A percentile compares a stretch with the other conserved stretches of the same genome.
Conservation (phyloP, 768 basidiomycete species). For the Rhizopogon vinicolor region DNA sequence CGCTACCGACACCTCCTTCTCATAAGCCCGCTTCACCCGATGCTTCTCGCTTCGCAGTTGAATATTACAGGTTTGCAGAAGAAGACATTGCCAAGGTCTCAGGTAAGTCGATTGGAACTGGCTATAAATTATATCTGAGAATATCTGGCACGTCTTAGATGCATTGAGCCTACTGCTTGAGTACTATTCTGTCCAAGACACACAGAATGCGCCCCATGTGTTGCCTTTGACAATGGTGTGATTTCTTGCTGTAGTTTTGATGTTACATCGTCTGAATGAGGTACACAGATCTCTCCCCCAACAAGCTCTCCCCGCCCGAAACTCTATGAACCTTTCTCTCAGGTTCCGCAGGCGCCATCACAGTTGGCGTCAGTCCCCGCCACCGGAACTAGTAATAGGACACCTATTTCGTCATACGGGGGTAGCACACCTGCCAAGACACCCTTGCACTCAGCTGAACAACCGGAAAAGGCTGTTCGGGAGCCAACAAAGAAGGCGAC, state of each 20-base stretch:
- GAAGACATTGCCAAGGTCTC: constrained; percentile 53
- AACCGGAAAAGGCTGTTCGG: not conserved
- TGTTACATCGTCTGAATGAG: constrained; percentile 5
- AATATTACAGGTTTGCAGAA: constrained; percentile 61
- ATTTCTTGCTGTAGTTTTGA: constrained; percentile 8
- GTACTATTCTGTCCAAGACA: constrained; percentile 66
- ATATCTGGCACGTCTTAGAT: constrained; percentile 36
- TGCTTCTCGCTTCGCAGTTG: constrained; percentile 60
- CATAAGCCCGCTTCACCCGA: constrained; percentile 72
- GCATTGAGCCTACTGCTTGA: constrained; percentile 63
- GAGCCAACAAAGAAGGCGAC: constrained; percentile 14
- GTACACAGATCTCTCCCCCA: constrained; percentile 46
- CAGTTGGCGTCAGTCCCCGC: constrained; percentile 12
- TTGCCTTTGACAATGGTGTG: constrained; percentile 46
- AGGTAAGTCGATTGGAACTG: constrained; percentile 37
- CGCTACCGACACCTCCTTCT: constrained; percentile 77
- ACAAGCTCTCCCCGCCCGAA: constrained; percentile 29
- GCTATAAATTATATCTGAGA: not conserved
- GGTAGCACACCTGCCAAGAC: constrained; percentile 43
- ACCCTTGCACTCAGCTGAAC: constrained; percentile 16
- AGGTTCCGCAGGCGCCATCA: constrained; percentile 17
- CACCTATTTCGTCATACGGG: constrained; percentile 60
- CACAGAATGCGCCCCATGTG: constrained; percentile 45
- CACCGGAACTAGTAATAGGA: constrained; percentile 36
- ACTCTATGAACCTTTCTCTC: constrained; percentile 37